Evolutionary conservation across 2,329 filamentous ascomycete genomes (phyloP).

Genomic region (Ilyonectria mors-panacis): DNA sequence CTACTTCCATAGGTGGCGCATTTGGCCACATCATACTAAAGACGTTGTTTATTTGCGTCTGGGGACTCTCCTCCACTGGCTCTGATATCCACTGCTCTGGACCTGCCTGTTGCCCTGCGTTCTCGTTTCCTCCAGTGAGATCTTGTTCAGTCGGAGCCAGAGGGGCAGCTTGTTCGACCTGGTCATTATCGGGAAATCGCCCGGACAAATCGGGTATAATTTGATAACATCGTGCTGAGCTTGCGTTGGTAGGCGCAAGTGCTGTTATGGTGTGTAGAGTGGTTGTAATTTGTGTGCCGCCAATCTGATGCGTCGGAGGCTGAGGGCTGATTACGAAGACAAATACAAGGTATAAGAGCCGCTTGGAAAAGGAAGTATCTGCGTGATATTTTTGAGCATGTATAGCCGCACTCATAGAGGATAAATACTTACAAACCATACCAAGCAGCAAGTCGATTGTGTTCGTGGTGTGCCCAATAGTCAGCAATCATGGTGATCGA

Average conservation of each 20-base stretch:
- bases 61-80: constrained; percentile 56
- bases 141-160: background rate
- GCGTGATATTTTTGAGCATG: too few relatives aligned
- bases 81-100: constrained; percentile 26
- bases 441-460: constrained; percentile 60
- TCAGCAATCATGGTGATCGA: constrained; percentile 57
- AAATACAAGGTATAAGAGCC: constrained; percentile 63
- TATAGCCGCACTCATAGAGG: background rate
- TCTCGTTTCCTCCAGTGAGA: background rate
- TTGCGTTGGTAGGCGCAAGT: constrained; percentile 56
- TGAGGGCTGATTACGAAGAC: constrained; percentile 59
- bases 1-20: constrained; percentile 53
- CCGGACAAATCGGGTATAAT: constrained; percentile 60
- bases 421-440: constrained; percentile 53
- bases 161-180: constrained; percentile 14
- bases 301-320: constrained; percentile 56
- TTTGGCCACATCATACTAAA: constrained; percentile 65
- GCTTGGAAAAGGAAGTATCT: constrained; percentile 67
- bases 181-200: constrained; percentile 48
- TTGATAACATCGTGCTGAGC: constrained; percentile 58
- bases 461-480: constrained; percentile 56
- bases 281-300: constrained; percentile 57
- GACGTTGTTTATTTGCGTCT: constrained; percentile 60
- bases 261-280: constrained; percentile 56
- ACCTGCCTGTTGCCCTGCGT: background rate